Evolutionary conservation across 1,284 basidiomycete genomes (phyloP).

Genomic region (Rhizoctonia solani): DNA sequence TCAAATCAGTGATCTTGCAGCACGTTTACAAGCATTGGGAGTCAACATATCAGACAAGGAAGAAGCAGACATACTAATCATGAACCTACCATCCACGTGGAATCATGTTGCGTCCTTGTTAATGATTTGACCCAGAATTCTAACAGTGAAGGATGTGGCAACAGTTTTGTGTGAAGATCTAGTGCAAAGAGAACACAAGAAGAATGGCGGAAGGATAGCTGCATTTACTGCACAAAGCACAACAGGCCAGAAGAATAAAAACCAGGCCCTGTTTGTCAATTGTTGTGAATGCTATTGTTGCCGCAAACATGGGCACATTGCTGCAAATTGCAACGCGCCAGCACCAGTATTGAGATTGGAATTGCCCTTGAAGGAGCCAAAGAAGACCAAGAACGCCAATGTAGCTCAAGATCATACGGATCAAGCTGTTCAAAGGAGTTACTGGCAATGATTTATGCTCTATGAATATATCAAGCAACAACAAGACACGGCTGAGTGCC

Average conservation of each 20-base stretch:
- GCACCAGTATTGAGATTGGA: neutral
- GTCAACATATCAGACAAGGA: neutral
- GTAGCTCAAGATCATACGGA: neutral
- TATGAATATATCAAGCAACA: neutral
- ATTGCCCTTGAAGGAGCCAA: neutral
- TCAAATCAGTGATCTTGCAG: neutral
- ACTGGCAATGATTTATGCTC: neutral
- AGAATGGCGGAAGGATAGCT: neutral
- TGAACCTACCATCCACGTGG: neutral
- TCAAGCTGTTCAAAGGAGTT: neutral
- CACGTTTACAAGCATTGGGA: neutral
- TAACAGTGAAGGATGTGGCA: constrained; percentile 8
- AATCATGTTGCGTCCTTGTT: constrained; percentile 2
- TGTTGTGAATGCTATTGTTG: neutral
- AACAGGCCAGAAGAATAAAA: neutral
- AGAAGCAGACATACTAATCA: neutral
- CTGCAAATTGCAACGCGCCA: neutral
- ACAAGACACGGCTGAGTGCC: neutral
- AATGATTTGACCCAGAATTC: neutral
- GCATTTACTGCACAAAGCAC: neutral
- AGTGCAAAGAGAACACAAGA: neutral
- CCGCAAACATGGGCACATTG: neutral
- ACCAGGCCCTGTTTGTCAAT: too few species aligned
- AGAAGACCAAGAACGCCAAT: too few species aligned
- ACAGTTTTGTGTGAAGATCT: constrained; percentile 1